phyloP scores from a whole-genome alignment of 129 eudicot genomes.

The Flaveria linearis region DNA sequence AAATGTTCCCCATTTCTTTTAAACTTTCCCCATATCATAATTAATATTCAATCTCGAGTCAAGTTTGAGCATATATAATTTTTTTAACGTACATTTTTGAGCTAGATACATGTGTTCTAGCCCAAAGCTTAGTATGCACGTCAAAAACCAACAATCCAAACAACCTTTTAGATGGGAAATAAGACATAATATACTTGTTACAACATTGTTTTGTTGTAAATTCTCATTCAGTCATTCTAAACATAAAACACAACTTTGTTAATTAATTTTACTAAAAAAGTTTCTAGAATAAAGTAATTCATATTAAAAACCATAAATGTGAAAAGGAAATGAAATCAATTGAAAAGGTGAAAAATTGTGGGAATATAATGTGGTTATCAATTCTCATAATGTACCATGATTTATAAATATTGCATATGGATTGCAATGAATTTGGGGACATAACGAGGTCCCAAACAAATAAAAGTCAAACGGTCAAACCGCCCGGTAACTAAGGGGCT shows the following conservation, averaged over 20 bases:
- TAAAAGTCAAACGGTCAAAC: slow-evolving; percentile 38
- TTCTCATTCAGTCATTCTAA: no score
- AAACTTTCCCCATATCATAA: no score
- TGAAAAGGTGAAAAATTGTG: slow-evolving; percentile 21
- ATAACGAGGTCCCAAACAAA: slow-evolving; percentile 7
- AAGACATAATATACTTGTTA: no score
- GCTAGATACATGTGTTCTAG: no score
- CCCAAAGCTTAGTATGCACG: no score
- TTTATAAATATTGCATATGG: slow-evolving; percentile 25
- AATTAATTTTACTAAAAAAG: neutral
- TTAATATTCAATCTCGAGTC: no score
- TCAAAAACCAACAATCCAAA: no score
- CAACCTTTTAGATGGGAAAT: no score
- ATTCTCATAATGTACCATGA: slow-evolving; percentile 28
- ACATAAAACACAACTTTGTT: neutral
- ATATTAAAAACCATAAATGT: neutral
- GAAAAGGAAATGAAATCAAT: slow-evolving; percentile 10
- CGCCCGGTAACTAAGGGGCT: slow-evolving; percentile 2
- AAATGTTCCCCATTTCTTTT: no score
- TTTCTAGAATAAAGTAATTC: neutral
- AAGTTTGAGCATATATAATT: no score
- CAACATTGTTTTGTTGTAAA: no score
- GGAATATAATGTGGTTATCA: slow-evolving; percentile 21
- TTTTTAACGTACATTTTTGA: no score
- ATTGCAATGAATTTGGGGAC: slow-evolving; percentile 29